Evolutionary conservation across 345 rosid species (phyloP).

Genomic region (Aquilaria yunnanensis): DNA sequence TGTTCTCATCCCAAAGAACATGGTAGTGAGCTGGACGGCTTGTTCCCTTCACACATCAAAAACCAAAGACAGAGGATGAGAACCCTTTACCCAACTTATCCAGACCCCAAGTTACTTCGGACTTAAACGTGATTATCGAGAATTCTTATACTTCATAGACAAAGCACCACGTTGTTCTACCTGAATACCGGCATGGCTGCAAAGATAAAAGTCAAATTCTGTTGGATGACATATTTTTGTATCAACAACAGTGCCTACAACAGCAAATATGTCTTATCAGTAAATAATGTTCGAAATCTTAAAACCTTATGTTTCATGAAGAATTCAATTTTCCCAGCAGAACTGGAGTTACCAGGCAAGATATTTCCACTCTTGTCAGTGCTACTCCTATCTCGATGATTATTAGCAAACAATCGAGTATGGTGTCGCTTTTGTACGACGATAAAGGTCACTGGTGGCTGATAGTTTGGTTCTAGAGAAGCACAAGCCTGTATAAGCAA

Average conservation of each 20-base stretch:
- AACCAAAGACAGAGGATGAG: constrained; percentile 2
- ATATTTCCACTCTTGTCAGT: constrained; percentile 87
- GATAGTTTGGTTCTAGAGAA: constrained; percentile 95
- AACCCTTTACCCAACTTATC: not conserved
- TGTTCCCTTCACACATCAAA: constrained; percentile 57
- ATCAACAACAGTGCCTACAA: constrained; percentile 91
- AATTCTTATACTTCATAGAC: not conserved
- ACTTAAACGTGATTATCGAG: not conserved
- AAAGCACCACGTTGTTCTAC: constrained; percentile 24
- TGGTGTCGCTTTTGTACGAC: constrained; percentile 97
- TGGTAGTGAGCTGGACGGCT: constrained; percentile 99
- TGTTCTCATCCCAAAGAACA: constrained; percentile 99
- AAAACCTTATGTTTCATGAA: not conserved
- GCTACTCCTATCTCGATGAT: constrained; percentile 90
- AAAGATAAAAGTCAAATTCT: constrained; percentile 93
- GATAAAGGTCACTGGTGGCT: constrained; percentile 96
- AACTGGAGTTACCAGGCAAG: constrained; percentile 64
- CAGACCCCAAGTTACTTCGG: not conserved
- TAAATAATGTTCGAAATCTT: not conserved
- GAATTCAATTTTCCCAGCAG: not conserved
- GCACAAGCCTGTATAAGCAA: constrained; percentile 65
- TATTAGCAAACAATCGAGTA: constrained; percentile 88
- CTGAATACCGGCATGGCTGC: constrained; percentile 99
- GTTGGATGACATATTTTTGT: constrained; percentile 95
- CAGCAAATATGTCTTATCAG: constrained; percentile 1